Base-by-base conservation (phyloP, 1,139 yeast genomes). In the Candida frijolesensis region DNA sequence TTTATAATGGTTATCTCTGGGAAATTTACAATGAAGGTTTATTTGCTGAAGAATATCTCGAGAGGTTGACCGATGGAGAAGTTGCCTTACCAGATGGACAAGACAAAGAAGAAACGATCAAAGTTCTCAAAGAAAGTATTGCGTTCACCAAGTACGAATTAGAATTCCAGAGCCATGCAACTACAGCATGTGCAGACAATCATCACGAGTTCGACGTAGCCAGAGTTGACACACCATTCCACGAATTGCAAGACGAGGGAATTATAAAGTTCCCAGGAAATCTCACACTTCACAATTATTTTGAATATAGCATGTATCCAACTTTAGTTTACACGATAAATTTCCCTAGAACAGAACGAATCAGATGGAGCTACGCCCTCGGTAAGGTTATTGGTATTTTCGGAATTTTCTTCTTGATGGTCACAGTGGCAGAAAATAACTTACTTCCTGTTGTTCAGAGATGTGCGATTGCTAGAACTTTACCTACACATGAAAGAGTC, bases 1-100 rank as follows among this genome's bases (percentile, higher is more conserved):
- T 86, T 60, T 92, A 85, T 70, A 91, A 91, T 63, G 98, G 97
- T 0, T 89, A 91, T 64, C 71, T 91, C 50, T 89, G 96, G 94
- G 71, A 68, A 25, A 80, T 87, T 32, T 60, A 64, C 30, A 69
- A 73, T n/a, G 96, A 89, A 58, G 70, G 87, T 47, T 59, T 72
- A 6, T 76, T 72, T 51, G 80, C 90, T 8, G 71, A 60, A 59
- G 59, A 25, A 50, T 71, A 61, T 51, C 68, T 61, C 52, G 59
- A 51, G 54, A 69, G 59, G 49, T 61, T 64, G 48, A 48, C 46
- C 0, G 50, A 59, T 34, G 57, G 57, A 16, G 58, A 59, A 32
- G 47, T 50, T 7, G 49, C 44, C 12, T 42, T 60, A 4, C 65
- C 68, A 1, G 51, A 59, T 2, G 68, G 62, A 2, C 59, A 59